Base-by-base conservation (phyloP, 2,329 filamentous ascomycete species). In the Lecanicillium sp. region DNA sequence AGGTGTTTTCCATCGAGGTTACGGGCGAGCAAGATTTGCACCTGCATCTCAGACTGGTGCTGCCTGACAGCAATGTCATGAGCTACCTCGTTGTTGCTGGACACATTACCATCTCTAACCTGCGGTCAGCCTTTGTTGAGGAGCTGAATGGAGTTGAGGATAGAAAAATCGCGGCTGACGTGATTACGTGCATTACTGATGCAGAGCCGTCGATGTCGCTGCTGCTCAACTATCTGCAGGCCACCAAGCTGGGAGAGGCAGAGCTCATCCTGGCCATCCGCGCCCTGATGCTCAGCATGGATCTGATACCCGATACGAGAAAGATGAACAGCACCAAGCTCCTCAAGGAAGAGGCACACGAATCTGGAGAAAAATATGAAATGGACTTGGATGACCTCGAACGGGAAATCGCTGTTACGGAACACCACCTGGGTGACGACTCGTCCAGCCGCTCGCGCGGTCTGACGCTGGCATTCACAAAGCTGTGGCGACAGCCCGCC, bases 181-280 rank as follows among this genome's bases (percentile, higher is more conserved):
- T 90, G 4, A 74, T 87, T 19, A 66, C 72, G 37, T 72, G 82
- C 37, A 67, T 90, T 30, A 74, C 77, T 1, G 73, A 82, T 41
- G 72, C 83, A n/a, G 86, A 90, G 56, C 77, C 81, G 3, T 80
- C 81, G 27, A 75, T 88, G 62, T 78, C 82, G 43, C 68, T 88
- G 2, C 71, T 90, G 32, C 73, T 83, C 36, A 77, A 75, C 48
- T 79, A 87, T 50, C 69, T 90, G 6, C 77, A 79, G 32, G 74
- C 76, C 5, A 85, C 84, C 7, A 78, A 80, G 56, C 72, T 89
- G 15, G 79, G 81, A 3, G 71, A 84, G 33, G 67, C 74, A 3
- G 86, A 90, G 60, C 71, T 90, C 5, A 73, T 88, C 2, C 69
- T 83, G 48, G 78, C 81, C 4, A 77, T 90, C 44, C 77, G 80